phyloP scores from a whole-genome alignment of 106 monocot species.

The Allium sativum region DNA sequence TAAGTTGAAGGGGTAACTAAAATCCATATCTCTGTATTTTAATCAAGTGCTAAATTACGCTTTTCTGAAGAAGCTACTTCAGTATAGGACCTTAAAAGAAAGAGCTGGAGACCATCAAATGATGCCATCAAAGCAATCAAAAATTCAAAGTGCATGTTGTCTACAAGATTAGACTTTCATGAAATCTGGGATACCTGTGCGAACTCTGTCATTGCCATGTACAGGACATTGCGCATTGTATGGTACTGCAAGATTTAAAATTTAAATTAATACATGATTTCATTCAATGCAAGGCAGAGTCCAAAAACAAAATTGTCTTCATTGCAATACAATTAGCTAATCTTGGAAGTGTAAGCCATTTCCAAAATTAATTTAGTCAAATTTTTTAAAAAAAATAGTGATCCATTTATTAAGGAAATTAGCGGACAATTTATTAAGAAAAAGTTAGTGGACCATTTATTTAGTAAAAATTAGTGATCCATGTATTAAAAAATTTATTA shows the following conservation, averaged over 20 bases:
- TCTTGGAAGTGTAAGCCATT: no score
- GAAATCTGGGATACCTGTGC: slow-evolving; percentile 33
- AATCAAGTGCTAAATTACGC: background rate
- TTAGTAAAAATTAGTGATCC: no score
- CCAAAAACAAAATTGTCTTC: no score
- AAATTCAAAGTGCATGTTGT: background rate
- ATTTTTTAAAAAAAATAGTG: no score
- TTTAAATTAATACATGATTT: background rate
- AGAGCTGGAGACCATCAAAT: no score
- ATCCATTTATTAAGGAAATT: no score
- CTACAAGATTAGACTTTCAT: background rate
- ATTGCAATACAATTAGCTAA: no score
- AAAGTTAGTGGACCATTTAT: no score
- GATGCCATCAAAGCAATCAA: background rate
- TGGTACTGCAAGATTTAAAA: slow-evolving; percentile 52
- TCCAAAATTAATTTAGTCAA: no score
- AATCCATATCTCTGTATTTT: background rate
- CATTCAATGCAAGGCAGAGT: background rate
- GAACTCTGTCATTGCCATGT: slow-evolving; percentile 86
- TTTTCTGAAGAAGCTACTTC: background rate
- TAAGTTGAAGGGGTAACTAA: background rate
- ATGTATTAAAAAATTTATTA: no score
- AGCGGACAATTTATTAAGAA: no score
- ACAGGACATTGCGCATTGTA: slow-evolving; percentile 88
- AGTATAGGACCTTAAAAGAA: background rate